Evolutionary conservation across 1,139 yeast genomes (phyloP), one percentile per base, ranked within the genome.

Genomic region (Magnusiomyces paraingens): DNA sequence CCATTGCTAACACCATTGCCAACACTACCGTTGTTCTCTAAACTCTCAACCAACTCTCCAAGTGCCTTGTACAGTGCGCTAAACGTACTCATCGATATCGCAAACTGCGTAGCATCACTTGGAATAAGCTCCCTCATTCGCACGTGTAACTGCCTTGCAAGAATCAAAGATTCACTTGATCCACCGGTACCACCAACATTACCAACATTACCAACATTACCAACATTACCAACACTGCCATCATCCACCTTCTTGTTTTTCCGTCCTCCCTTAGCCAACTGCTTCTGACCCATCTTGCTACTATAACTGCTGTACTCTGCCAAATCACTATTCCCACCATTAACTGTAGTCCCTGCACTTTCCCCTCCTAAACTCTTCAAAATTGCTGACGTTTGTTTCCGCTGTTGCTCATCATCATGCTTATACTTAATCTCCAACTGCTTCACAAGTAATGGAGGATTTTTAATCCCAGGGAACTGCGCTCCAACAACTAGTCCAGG

Each of bases 391-490:
- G 32, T 26, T 8, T 26, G 32, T n/a, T n/a, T n/a, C 32, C 32
- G 32, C 32, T 8, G 32, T 8, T 8, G 32, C 32, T 8, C 32
- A 8, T 26, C 32, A 26, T 26, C 32, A 26, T 26, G 32, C 32
- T 26, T 26, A 8, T 46, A 46, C 42, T 36, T 46, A 3, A 36
- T n/a, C 20, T 46, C 41, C 26, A 46, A 17, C 49, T 35, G 42
- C 20, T 35, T 46, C 17, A 35, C 49, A 10, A 46, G 41, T 8
- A 46, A 18, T n/a, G 42, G 42, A 4, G 49, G 49, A 17, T 35
- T 36, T 10, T 46, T 46, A 14, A 46, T 14, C 10, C 36, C 36
- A 8, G 49, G 49, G 18, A 46, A 46, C 18, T 32, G 35, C 32
- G 36, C 36, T 2, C 20, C 20, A 11, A 46, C 42, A 46, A 46